A percentile compares a stretch with the other conserved stretches of the same genome.
These are phyloP conservation scores for Lodderomyces pseudojiufengensis DNA, from an alignment of 1,139 yeast species.

Conservation along the genomic window DNA sequence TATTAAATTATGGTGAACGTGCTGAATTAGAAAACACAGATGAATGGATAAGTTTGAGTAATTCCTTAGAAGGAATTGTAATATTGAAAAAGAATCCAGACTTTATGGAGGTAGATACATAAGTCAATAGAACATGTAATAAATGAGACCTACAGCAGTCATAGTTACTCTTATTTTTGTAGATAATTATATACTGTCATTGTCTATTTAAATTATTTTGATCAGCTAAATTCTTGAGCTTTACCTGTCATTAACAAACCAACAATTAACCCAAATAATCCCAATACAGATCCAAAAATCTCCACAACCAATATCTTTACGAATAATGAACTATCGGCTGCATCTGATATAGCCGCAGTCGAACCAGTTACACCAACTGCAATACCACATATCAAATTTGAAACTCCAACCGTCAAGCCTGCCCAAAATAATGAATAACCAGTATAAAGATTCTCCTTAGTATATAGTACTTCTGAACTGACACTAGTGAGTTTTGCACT, in stretches of 20 bases:
- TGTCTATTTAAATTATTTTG: background rate
- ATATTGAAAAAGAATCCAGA: constrained; percentile 90
- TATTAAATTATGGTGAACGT: constrained; percentile 89
- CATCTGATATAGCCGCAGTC: constrained; percentile 96
- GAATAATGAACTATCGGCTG: constrained; percentile 92
- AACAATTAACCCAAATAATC: constrained; percentile 90
- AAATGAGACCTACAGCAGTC: too few species aligned
- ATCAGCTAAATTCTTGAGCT: constrained; percentile 66
- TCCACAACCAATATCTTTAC: constrained; percentile 96
- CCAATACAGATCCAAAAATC: constrained; percentile 94
- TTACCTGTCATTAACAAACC: constrained; percentile 96
- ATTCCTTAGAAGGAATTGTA: constrained; percentile 88
- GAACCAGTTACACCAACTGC: constrained; percentile 98
- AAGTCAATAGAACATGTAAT: background rate
- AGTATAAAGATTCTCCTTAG: constrained; percentile 88
- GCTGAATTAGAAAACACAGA: constrained; percentile 92
- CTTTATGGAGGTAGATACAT: constrained; percentile 62
- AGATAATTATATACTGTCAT: background rate
- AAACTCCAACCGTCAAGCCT: constrained; percentile 90
- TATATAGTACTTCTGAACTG: constrained; percentile 55
- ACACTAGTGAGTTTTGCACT: constrained; percentile 82
- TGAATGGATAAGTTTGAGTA: constrained; percentile 81
- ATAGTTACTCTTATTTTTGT: constrained; percentile 1
- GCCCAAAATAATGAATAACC: constrained; percentile 98
- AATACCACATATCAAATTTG: constrained; percentile 93